Evolutionary conservation across 2,329 filamentous ascomycete species (phyloP).

Genomic region (Xylaria polymorpha): DNA sequence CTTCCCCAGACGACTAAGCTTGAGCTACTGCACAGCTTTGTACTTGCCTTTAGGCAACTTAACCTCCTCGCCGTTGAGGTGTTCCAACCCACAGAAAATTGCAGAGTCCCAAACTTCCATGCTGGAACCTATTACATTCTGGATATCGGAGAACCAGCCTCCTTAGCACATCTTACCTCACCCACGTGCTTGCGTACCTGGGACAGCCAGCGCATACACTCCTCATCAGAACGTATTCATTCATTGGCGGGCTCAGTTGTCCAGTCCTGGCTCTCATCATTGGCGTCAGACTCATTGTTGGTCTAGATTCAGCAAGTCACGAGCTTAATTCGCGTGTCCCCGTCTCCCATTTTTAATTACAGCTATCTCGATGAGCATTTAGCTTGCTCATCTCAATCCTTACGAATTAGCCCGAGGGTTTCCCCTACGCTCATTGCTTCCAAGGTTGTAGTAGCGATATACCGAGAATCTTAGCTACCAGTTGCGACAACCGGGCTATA

Average conservation of each 20-base stretch:
- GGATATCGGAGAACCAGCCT: slow-evolving; percentile 23
- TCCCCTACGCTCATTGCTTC: slow-evolving; percentile 11
- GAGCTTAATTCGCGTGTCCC: slow-evolving; percentile 18
- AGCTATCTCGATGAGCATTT: slow-evolving; percentile 16
- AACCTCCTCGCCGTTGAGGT: slow-evolving; percentile 18
- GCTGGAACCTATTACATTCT: slow-evolving; percentile 20
- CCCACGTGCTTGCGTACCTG: slow-evolving; percentile 5
- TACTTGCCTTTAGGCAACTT: slow-evolving; percentile 21
- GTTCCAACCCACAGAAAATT: slow-evolving; percentile 15
- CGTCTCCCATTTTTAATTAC: background rate
- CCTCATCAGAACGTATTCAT: slow-evolving; percentile 22
- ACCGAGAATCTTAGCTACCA: background rate
- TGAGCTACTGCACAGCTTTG: slow-evolving; percentile 27
- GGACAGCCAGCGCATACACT: slow-evolving; percentile 24
- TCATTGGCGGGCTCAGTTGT: slow-evolving; percentile 28
- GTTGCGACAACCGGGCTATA: slow-evolving; percentile 16
- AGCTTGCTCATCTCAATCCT: slow-evolving; percentile 1
- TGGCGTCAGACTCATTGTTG: slow-evolving; percentile 16
- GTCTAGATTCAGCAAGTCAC: slow-evolving; percentile 7
- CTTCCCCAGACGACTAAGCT: slow-evolving; percentile 24
- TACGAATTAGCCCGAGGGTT: background rate
- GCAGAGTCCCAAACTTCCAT: slow-evolving; percentile 21
- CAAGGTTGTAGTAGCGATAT: slow-evolving; percentile 2
- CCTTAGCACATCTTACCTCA: slow-evolving; percentile 15
- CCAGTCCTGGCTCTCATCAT: slow-evolving; percentile 22